These are phyloP conservation scores for Naganishia antarctica DNA, from an alignment of 768 basidiomycete genomes.

Conservation along the genomic window DNA sequence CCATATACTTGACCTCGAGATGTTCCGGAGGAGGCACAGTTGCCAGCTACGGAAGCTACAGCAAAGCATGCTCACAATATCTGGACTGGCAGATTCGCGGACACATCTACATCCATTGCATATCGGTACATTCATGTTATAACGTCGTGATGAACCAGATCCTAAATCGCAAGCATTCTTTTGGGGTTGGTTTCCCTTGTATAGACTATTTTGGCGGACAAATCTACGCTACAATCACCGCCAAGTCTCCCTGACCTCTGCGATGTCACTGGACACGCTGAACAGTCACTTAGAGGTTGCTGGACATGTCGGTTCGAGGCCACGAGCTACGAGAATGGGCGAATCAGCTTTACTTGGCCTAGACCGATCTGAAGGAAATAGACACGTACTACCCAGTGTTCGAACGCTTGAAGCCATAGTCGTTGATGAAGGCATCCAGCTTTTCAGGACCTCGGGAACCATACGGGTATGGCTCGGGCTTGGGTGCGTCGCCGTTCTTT, in stretches of 20 bases:
- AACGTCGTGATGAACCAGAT: background rate
- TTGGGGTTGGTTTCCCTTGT: slow-evolving; percentile 8
- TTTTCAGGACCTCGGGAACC: slow-evolving; percentile 90
- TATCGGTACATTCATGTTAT: slow-evolving; percentile 1
- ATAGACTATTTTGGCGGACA: background rate
- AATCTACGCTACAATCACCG: background rate
- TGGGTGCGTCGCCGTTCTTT: slow-evolving; percentile 60
- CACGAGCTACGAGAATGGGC: slow-evolving; percentile 55
- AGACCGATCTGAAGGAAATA: background rate
- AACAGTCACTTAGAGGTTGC: slow-evolving; percentile 28
- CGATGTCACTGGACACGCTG: background rate
- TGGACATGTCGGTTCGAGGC: slow-evolving; percentile 62
- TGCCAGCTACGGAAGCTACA: too few species aligned
- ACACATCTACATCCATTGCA: background rate
- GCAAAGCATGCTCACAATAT: too few species aligned
- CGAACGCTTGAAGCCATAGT: slow-evolving; percentile 71
- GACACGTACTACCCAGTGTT: slow-evolving; percentile 69
- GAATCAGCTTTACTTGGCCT: slow-evolving; percentile 4
- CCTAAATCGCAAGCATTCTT: slow-evolving; percentile 5
- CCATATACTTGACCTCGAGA: too few species aligned
- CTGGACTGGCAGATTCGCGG: too few species aligned
- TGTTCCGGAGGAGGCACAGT: too few species aligned
- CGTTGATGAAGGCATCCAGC: slow-evolving; percentile 67
- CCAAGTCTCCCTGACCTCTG: background rate
- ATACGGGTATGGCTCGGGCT: slow-evolving; percentile 75